Evolutionary conservation across 257 asterid species (phyloP).

Genomic region (Cynanchum wilfordii): DNA sequence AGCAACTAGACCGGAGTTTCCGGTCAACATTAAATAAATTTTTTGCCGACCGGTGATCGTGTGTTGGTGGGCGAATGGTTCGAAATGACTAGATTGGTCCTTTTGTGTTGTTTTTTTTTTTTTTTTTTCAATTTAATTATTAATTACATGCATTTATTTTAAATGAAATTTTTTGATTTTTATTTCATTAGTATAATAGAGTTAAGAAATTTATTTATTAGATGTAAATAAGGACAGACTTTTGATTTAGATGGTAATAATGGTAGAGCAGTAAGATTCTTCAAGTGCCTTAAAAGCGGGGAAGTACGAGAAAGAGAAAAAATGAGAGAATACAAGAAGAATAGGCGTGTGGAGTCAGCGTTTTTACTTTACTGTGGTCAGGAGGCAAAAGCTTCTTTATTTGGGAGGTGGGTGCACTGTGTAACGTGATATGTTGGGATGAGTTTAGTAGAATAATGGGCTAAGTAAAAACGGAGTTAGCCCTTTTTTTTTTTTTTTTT

Average conservation of each 20-base stretch:
- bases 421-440: constrained; percentile 11
- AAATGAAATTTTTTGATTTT: too few species aligned
- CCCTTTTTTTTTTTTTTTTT: too few species aligned
- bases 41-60: constrained; percentile 19
- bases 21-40: constrained; percentile 22
- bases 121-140: too few species aligned
- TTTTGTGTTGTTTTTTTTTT: constrained; percentile 2
- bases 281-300: constrained; percentile 27
- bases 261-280: background rate
- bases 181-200: too few species aligned
- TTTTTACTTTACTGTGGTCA: background rate
- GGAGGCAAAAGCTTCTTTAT: background rate
- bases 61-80: constrained; percentile 1
- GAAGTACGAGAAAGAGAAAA: constrained; percentile 13
- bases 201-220: too few species aligned
- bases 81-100: constrained; percentile 33
- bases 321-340: too few species aligned
- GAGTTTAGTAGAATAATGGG: background rate
- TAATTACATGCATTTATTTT: too few species aligned
- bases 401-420: background rate
- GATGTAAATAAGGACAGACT: too few species aligned
- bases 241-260: background rate
- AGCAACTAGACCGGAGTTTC: constrained; percentile 25
- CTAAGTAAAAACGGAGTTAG: background rate
- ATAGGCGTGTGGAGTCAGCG: constrained; percentile 8